phyloP scores from a whole-genome alignment of 345 rosid species.

The Pugionium dolabratum region DNA sequence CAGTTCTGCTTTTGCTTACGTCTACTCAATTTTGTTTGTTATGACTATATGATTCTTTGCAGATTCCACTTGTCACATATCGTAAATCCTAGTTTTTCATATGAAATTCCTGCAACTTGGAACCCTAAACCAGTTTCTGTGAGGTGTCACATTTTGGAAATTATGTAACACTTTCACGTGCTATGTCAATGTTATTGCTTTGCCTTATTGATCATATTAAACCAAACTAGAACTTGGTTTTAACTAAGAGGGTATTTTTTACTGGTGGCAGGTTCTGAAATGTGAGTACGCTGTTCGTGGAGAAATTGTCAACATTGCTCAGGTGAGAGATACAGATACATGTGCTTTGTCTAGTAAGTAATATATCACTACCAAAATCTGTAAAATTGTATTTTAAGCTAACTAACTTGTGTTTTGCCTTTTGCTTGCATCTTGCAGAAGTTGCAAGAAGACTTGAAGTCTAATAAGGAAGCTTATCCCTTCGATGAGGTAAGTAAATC shows the following conservation, averaged over 20 bases:
- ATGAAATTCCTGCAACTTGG: too few species aligned
- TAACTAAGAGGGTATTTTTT: slow-evolving; percentile 2
- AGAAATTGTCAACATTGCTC: slow-evolving; percentile 84
- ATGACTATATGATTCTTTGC: not conserved
- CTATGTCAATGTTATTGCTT: not conserved
- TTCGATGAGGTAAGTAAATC: slow-evolving; percentile 71
- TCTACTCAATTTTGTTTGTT: not conserved
- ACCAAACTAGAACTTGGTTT: not conserved
- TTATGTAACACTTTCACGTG: not conserved
- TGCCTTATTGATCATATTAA: not conserved
- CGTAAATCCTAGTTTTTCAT: too few species aligned
- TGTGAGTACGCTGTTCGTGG: slow-evolving; percentile 97
- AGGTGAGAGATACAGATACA: slow-evolving; percentile 48
- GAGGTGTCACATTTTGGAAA: too few species aligned
- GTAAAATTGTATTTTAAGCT: not conserved
- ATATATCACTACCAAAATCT: not conserved
- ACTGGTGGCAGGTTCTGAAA: slow-evolving; percentile 55
- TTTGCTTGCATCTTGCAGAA: slow-evolving; percentile 46
- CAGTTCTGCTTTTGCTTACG: not conserved
- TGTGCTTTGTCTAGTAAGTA: not conserved
- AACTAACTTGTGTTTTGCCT: not conserved
- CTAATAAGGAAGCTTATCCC: slow-evolving; percentile 66
- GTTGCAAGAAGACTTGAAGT: slow-evolving; percentile 66
- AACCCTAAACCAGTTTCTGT: too few species aligned
- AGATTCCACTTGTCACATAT: not conserved